Conservation (phyloP, 2,329 filamentous ascomycete species). For the Diplocarpon mali region DNA sequence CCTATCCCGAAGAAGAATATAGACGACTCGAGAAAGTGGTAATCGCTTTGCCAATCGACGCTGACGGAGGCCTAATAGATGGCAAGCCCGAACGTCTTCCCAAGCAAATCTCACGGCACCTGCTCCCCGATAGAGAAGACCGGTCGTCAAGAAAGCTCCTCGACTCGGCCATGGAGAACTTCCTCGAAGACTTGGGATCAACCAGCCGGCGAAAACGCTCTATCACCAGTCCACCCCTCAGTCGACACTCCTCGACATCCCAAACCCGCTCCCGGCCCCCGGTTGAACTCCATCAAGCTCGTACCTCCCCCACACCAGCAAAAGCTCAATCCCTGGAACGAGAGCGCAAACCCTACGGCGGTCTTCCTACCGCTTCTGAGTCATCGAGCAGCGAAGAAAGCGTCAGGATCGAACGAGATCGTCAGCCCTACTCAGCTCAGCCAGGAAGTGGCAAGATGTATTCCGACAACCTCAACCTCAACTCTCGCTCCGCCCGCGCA, state of each 20-base stretch:
- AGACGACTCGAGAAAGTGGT: conserved; percentile 59
- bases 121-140: conserved; percentile 47
- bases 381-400: conserved; percentile 32
- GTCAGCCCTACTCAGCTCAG: conserved; percentile 51
- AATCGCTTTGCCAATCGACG: conserved; percentile 55
- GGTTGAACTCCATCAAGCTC: conserved; percentile 20
- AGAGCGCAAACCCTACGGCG: conserved; percentile 30
- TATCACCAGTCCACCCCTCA: conserved; percentile 19
- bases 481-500: conserved; percentile 13
- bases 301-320: conserved; percentile 14
- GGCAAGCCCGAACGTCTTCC: conserved; percentile 64
- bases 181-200: conserved; percentile 32
- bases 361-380: conserved; percentile 25
- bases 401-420: conserved; percentile 50
- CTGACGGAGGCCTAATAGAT: conserved; percentile 43
- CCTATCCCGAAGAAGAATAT: conserved; percentile 66
- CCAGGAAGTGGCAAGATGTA: conserved; percentile 49
- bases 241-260: conserved; percentile 17
- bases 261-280: conserved; percentile 9
- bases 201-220: conserved; percentile 31
- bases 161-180: conserved; percentile 45
- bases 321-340: conserved; percentile 27
- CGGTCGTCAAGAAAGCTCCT: conserved; percentile 36
- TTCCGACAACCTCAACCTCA: conserved; percentile 28
- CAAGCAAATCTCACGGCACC: conserved; percentile 61